phyloP scores from a whole-genome alignment of 2,329 filamentous ascomycete genomes.

The Neocucurbitaria cava region DNA sequence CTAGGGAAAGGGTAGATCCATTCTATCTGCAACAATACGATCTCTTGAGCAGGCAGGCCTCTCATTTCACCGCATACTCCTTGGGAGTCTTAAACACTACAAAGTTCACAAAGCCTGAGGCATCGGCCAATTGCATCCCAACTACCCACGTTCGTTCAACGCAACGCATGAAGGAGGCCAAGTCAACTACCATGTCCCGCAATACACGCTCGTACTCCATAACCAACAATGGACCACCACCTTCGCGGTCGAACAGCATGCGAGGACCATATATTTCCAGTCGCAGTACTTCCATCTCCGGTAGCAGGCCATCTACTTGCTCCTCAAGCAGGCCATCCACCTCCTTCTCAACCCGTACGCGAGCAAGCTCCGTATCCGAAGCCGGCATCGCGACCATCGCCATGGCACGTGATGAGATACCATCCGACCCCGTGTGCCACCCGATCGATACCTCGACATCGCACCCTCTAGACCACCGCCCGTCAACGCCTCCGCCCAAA shows the following conservation, averaged over 20 bases:
- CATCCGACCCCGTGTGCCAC: not conserved
- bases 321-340: not conserved
- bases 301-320: not conserved
- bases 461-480: not conserved
- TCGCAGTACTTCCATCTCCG: not conserved
- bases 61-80: not conserved
- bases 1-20: not conserved
- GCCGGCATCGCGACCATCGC: not conserved
- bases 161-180: too few relatives aligned
- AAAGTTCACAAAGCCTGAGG: not conserved
- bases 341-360: not conserved
- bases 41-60: not conserved
- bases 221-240: not conserved
- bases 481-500: not conserved
- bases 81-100: not conserved
- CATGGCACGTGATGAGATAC: not conserved
- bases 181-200: not conserved
- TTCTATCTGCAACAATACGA: not conserved
- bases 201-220: not conserved
- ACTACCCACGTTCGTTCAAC: not conserved
- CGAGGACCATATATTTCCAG: not conserved
- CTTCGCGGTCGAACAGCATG: not conserved
- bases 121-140: not conserved
- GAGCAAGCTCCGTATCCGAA: not conserved
- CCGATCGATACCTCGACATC: too few relatives aligned